Percentiles rank a stretch among this genome's conserved stretches.
These are phyloP conservation scores for Termitomyces sp. DNA, from an alignment of 768 basidiomycete genomes.

Conservation along the genomic window DNA sequence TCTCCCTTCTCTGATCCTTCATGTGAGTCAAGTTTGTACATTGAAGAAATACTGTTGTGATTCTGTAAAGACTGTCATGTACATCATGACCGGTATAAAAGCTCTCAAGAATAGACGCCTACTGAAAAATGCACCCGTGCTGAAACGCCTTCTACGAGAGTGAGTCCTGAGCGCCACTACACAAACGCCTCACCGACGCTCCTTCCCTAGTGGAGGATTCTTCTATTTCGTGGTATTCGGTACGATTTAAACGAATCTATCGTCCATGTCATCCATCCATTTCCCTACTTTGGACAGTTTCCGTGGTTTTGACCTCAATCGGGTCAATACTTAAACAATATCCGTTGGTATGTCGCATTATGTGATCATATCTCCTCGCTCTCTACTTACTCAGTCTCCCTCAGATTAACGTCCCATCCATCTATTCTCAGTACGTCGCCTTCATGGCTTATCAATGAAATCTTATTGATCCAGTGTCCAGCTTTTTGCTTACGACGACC, in stretches of 20 bases:
- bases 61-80: slow-evolving; percentile 31
- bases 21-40: slow-evolving; percentile 25
- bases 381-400: neutral
- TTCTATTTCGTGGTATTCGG: slow-evolving; percentile 42
- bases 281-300: slow-evolving; percentile 15
- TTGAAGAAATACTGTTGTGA: neutral
- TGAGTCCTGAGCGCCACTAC: slow-evolving; percentile 21
- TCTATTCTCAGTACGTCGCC: slow-evolving; percentile 31
- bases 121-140: slow-evolving; percentile 29
- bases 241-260: slow-evolving; percentile 13
- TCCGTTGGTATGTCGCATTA: slow-evolving; percentile 25
- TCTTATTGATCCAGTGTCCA: slow-evolving; percentile 4
- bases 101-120: slow-evolving; percentile 32
- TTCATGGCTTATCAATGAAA: neutral
- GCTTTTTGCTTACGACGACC: slow-evolving; percentile 26
- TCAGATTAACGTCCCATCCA: slow-evolving; percentile 37
- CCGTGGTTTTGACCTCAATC: slow-evolving; percentile 31
- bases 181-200: neutral
- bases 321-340: slow-evolving; percentile 31
- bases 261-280: no score
- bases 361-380: neutral
- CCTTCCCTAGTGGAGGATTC: slow-evolving; percentile 33
- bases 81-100: slow-evolving; percentile 33
- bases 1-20: slow-evolving; percentile 35
- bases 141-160: slow-evolving; percentile 38